Evolutionary conservation across 2,329 filamentous ascomycete species (phyloP).

Genomic region (Epichloe gansuensis): DNA sequence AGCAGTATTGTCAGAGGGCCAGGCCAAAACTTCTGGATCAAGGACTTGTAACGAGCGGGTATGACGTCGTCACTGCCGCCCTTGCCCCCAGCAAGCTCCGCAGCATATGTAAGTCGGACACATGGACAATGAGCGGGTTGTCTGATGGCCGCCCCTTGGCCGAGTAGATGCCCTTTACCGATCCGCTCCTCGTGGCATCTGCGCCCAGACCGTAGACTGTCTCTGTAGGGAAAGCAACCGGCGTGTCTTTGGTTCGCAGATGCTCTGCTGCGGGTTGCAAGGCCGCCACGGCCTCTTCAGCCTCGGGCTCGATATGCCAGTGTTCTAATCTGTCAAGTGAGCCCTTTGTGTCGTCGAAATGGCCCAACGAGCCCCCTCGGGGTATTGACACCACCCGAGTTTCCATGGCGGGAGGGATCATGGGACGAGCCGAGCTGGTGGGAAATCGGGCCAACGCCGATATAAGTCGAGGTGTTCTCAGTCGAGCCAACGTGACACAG

Average conservation of each 20-base stretch:
- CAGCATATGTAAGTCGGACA: constrained; percentile 71
- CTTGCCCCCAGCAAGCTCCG: constrained; percentile 40
- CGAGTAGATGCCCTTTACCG: constrained; percentile 83
- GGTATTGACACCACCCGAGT: constrained; percentile 27
- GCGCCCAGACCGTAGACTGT: constrained; percentile 97
- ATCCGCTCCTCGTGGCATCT: constrained; percentile 73
- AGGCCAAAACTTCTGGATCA: constrained; percentile 85
- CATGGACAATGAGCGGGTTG: constrained; percentile 90
- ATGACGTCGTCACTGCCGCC: constrained; percentile 36
- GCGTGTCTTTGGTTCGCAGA: constrained; percentile 53
- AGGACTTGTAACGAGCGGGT: constrained; percentile 61
- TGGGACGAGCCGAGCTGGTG: neutral
- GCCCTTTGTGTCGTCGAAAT: constrained; percentile 18
- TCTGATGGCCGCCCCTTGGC: constrained; percentile 86
- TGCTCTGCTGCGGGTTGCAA: constrained; percentile 55
- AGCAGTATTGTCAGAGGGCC: constrained; percentile 87
- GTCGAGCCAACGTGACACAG: neutral
- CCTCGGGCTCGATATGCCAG: constrained; percentile 28
- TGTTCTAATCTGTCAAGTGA: constrained; percentile 23
- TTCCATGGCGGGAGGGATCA: constrained; percentile 20
- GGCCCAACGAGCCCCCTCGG: constrained; percentile 20
- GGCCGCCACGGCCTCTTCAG: constrained; percentile 20
- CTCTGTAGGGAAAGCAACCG: constrained; percentile 93
- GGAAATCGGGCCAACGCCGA: constrained; percentile 9
- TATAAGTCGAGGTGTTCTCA: constrained; percentile 15